A percentile compares a stretch with the other conserved stretches of the same genome.
Evolutionary conservation across 805 yeast genomes (phyloP).

Genomic region (Lachancea sp.): DNA sequence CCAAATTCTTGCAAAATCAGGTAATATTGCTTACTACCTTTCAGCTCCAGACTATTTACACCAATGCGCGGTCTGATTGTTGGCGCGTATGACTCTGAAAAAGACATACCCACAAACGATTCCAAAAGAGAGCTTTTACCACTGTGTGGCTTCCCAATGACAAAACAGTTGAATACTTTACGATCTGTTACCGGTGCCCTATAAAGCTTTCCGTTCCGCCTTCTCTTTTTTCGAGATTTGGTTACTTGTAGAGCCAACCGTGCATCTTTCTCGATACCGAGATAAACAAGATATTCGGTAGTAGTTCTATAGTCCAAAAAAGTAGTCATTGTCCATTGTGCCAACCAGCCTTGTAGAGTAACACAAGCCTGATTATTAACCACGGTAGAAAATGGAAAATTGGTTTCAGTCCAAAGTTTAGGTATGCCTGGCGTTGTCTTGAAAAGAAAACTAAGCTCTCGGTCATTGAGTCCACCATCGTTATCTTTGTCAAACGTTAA

Average conservation of each 20-base stretch:
- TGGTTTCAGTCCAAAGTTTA: conserved; percentile 71
- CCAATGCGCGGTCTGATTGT: conserved; percentile 75
- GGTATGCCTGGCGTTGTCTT: conserved; percentile 94
- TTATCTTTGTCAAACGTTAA: conserved; percentile 86
- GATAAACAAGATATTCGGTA: conserved; percentile 78
- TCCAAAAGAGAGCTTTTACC: conserved; percentile 86
- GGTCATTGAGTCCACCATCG: conserved; percentile 86
- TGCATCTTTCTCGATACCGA: conserved; percentile 68
- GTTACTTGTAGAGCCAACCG: conserved; percentile 67
- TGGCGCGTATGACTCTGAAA: conserved; percentile 67
- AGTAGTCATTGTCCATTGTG: conserved; percentile 98
- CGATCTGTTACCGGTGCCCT: conserved; percentile 71
- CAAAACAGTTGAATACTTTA: conserved; percentile 85
- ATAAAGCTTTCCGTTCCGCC: conserved; percentile 56
- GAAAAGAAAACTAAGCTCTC: conserved; percentile 63
- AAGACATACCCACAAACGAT: conserved; percentile 70
- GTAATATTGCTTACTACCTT: conserved; percentile 94
- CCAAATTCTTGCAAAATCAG: conserved; percentile 86
- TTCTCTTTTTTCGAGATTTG: conserved; percentile 66
- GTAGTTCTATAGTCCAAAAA: conserved; percentile 78
- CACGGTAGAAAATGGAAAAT: conserved; percentile 83
- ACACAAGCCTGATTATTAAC: conserved; percentile 85
- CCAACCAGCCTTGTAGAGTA: conserved; percentile 96
- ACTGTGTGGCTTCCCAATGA: conserved; percentile 76
- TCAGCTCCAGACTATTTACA: conserved; percentile 86